These are phyloP conservation scores for Periconia macrospinosa DNA, from an alignment of 2,329 filamentous ascomycete genomes.

Conservation along the genomic window DNA sequence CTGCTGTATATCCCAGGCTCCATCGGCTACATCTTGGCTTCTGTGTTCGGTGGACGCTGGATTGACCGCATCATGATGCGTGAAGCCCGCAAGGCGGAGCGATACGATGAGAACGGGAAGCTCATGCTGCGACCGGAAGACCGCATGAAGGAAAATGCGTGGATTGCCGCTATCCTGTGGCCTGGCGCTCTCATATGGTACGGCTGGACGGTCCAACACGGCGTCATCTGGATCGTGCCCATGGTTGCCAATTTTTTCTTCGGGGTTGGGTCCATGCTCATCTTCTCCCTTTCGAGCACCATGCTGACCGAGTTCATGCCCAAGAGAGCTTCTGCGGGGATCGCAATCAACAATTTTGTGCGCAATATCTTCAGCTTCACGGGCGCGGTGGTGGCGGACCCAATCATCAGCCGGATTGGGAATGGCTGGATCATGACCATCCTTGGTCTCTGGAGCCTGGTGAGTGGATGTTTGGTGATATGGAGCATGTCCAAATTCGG, in stretches of 20 bases:
- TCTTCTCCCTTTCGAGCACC: constrained; percentile 41
- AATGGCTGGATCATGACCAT: constrained; percentile 47
- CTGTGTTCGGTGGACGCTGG: constrained; percentile 43
- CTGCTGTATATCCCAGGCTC: constrained; percentile 43
- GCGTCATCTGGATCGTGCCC: constrained; percentile 37
- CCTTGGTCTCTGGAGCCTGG: constrained; percentile 52
- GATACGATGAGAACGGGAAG: constrained; percentile 39
- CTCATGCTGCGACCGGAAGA: constrained; percentile 41
- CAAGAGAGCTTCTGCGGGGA: constrained; percentile 35
- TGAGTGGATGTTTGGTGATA: constrained; percentile 61
- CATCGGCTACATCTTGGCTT: constrained; percentile 39
- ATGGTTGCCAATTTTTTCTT: constrained; percentile 47
- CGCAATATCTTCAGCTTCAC: constrained; percentile 42
- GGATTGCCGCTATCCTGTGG: constrained; percentile 40
- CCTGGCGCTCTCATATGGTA: constrained; percentile 42
- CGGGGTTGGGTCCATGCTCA: constrained; percentile 43
- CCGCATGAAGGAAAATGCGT: constrained; percentile 46
- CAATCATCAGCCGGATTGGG: constrained; percentile 37
- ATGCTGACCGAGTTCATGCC: constrained; percentile 48
- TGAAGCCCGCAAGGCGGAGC: constrained; percentile 40
- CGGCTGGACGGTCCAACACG: constrained; percentile 39
- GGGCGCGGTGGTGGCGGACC: constrained; percentile 40
- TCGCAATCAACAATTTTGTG: constrained; percentile 45
- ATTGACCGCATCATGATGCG: constrained; percentile 45
- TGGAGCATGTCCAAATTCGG: constrained; percentile 63